Conservation (phyloP, 1,284 basidiomycete genomes). For the Naganishia sp. region DNA sequence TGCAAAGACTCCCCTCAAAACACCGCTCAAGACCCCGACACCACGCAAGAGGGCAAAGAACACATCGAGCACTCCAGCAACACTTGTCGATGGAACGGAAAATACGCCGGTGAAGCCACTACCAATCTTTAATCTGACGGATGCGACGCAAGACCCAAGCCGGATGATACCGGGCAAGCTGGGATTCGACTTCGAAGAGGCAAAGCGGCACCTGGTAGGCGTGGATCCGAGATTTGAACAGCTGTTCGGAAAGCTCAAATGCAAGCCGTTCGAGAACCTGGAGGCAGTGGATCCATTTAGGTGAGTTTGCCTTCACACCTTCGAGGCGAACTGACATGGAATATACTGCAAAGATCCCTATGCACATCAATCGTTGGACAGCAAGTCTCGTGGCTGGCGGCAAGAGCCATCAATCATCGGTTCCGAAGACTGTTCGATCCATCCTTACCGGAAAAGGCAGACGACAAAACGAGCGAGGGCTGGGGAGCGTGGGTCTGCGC, state of each 20-base stretch:
- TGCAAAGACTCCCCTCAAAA: background rate
- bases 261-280: constrained; percentile 72
- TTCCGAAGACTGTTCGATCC: constrained; percentile 76
- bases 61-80: background rate
- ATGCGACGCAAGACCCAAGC: constrained; percentile 19
- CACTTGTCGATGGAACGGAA: background rate
- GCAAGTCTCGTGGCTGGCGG: constrained; percentile 89
- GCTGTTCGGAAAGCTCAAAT: constrained; percentile 65
- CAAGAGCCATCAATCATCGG: constrained; percentile 77
- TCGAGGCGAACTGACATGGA: constrained; percentile 12
- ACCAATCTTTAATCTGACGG: constrained; percentile 15
- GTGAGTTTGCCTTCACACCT: constrained; percentile 48
- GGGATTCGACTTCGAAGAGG: constrained; percentile 71
- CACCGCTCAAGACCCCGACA: constrained; percentile 11
- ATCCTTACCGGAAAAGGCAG: constrained; percentile 66
- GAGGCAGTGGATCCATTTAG: constrained; percentile 73
- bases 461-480: constrained; percentile 29
- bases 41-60: constrained; percentile 18
- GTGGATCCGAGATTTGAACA: constrained; percentile 68
- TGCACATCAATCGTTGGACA: constrained; percentile 74
- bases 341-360: constrained; percentile 58
- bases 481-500: constrained; percentile 23
- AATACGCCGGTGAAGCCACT: constrained; percentile 15
- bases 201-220: constrained; percentile 66
- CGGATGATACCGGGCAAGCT: constrained; percentile 49